phyloP scores from a whole-genome alignment of 257 asterid species.

The Thymus mandschuricus region DNA sequence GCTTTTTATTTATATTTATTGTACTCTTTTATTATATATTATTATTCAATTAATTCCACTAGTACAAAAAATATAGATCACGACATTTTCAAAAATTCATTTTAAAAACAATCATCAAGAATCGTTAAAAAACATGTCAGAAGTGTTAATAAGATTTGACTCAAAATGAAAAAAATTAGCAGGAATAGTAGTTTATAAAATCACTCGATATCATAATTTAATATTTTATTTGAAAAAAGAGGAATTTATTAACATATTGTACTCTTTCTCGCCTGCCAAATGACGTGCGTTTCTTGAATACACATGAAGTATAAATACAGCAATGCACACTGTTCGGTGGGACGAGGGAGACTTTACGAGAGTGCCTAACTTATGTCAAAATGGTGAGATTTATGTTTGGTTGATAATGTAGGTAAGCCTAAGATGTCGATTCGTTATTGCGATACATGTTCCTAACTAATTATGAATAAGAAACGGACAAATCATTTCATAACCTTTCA shows the following conservation, averaged over 20 bases:
- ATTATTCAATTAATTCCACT: neutral
- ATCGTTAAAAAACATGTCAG: no score
- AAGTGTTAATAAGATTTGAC: no score
- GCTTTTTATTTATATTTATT: constrained; percentile 30
- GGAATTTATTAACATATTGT: no score
- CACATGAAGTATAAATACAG: no score
- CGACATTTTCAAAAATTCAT: no score
- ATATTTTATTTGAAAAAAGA: neutral
- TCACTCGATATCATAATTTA: neutral
- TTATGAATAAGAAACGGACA: neutral
- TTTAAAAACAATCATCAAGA: no score
- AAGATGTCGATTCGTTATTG: constrained; percentile 32
- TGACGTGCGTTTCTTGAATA: no score
- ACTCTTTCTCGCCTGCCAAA: no score
- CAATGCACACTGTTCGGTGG: no score
- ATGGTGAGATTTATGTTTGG: constrained; percentile 23
- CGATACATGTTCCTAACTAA: neutral
- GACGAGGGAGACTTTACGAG: no score
- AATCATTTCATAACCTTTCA: neutral
- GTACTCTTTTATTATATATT: neutral
- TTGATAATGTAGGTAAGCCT: constrained; percentile 39
- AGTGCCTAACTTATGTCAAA: no score
- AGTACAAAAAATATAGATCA: neutral
- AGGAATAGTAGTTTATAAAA: neutral
- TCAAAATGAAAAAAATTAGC: no score